Evolutionary conservation across 2,329 filamentous ascomycete species (phyloP), one percentile per base, ranked within the genome.

Genomic region (Sordariomycetes sp.): DNA sequence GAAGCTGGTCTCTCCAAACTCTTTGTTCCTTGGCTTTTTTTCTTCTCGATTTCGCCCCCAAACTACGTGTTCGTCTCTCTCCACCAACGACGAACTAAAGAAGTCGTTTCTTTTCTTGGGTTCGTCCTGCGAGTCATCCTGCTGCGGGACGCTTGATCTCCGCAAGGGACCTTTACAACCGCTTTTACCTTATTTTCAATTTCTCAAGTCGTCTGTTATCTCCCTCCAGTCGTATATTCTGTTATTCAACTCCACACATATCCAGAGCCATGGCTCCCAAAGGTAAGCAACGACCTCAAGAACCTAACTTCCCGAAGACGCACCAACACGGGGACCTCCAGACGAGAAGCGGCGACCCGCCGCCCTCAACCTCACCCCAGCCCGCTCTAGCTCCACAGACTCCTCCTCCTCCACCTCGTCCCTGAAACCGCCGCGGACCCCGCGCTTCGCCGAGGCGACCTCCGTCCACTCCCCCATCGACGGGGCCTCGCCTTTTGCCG

Each of bases 371-470:
- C 70, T 83, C 58, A 70, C 74, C 32, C 74, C 77, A 28, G 68
- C 70, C 58, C 74, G 78, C 59, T 74, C 76, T 55, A 72, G 70
- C 28, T 77, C 79, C 5, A 73, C 74, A 52, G 71, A 72, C 55
- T 81, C 78, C 15, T 74, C 72, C 45, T 76, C 78, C 32, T 78
- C 78, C 58, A 72, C 73, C 62, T 76, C 73, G 52, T 83, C 80
- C 17, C 72, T 83, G 62, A 88, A 87, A 72, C 76, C 80, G 45
- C 86, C 86, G 60, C 80, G 88, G 66, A 86, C 85, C 64, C 86
- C 88, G 64, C 85, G 88, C 66, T 92, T 92, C 66, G 86, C 86
- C 57, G 88, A 91, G 75, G 87, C 87, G 52, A 92, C 88, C 34
- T 80, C 86, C 32, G 84, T 91, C 55, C 77, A 90, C 73, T 91